Percentiles rank a stretch among this genome's conserved stretches.
These are phyloP conservation scores for Acanthamoeba lenticulata DNA, from an alignment of 208 protist genomes.

Conservation along the genomic window DNA sequence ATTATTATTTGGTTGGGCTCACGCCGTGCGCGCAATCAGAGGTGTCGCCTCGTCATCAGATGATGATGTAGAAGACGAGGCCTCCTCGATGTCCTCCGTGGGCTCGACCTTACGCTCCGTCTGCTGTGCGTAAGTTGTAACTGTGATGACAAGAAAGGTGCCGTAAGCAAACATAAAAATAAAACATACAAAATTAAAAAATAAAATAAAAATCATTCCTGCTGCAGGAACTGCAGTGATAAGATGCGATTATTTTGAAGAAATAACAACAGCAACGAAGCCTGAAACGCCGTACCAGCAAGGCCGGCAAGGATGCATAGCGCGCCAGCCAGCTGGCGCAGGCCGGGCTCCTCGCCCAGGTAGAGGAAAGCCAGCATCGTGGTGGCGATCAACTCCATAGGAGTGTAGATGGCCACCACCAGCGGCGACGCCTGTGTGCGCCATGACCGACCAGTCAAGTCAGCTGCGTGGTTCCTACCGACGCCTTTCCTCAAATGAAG, in stretches of 20 bases:
- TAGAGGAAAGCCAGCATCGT: not conserved
- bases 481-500: too few relatives aligned
- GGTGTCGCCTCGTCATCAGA: not conserved
- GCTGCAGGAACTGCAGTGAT: too few relatives aligned
- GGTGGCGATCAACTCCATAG: slow-evolving; percentile 8
- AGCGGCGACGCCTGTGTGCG: not conserved
- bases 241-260: not conserved
- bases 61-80: too few relatives aligned
- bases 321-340: not conserved
- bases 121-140: not conserved
- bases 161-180: too few relatives aligned
- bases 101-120: not conserved
- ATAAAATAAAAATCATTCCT: too few relatives aligned
- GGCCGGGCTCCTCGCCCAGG: not conserved
- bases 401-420: not conserved
- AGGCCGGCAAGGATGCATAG: not conserved
- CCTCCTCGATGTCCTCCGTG: not conserved
- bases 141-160: not conserved
- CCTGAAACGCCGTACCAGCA: not conserved
- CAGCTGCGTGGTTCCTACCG: not conserved
- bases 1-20: too few relatives aligned
- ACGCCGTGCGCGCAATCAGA: not conserved
- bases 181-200: too few relatives aligned
- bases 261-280: not conserved
- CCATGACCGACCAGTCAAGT: not conserved